phyloP scores from a whole-genome alignment of 495 filamentous ascomycete genomes.

The Gamarada debralockiae region DNA sequence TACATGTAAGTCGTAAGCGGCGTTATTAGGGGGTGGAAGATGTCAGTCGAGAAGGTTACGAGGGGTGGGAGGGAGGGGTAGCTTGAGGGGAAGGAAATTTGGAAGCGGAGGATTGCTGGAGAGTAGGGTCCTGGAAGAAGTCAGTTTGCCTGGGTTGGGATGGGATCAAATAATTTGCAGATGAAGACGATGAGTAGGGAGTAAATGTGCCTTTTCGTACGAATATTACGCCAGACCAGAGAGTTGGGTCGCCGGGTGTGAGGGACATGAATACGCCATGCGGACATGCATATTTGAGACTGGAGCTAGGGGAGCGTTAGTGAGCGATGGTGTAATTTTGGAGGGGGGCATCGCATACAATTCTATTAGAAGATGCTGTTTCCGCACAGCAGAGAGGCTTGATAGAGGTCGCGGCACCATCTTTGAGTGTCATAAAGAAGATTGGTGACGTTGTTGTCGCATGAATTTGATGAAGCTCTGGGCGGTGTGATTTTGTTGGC shows the following conservation, averaged over 20 bases:
- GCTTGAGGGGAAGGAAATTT: constrained; percentile 75
- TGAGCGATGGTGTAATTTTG: not conserved
- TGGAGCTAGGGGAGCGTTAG: constrained; percentile 61
- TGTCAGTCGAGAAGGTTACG: constrained; percentile 82
- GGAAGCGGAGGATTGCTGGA: constrained; percentile 82
- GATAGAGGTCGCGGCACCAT: constrained; percentile 20
- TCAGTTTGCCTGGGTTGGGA: not conserved
- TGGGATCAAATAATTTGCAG: not conserved
- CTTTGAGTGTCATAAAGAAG: not conserved
- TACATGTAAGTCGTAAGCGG: constrained; percentile 89
- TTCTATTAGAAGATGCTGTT: constrained; percentile 71
- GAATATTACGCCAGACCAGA: constrained; percentile 90
- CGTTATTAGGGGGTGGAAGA: constrained; percentile 91
- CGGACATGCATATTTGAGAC: constrained; percentile 75
- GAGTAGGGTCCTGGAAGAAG: constrained; percentile 71
- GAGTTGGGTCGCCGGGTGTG: constrained; percentile 70
- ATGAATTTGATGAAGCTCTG: not conserved
- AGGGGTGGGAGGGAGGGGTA: constrained; percentile 80
- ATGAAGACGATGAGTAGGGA: too few relatives aligned
- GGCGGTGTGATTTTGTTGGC: too few relatives aligned
- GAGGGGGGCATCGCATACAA: constrained; percentile 50
- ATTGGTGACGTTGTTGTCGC: not conserved
- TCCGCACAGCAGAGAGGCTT: constrained; percentile 26
- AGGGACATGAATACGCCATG: constrained; percentile 82
- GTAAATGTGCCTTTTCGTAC: constrained; percentile 67